Evolutionary conservation across 2,329 filamentous ascomycete genomes (phyloP), one percentile per base, ranked within the genome.

Genomic region (Xylaria arbuscula): DNA sequence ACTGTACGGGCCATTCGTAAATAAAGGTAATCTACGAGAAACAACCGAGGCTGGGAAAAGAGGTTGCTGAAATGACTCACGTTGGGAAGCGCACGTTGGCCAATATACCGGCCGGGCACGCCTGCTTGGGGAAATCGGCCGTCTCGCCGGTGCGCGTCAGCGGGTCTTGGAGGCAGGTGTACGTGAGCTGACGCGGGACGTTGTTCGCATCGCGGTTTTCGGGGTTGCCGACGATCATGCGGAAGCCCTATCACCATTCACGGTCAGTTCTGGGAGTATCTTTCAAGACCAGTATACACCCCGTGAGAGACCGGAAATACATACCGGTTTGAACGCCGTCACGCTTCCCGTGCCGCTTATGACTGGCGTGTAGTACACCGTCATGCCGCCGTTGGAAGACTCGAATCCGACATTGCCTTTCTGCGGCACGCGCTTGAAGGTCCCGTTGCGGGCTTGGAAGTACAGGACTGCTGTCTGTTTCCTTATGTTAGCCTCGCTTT

Each of bases 31-130:
- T 34, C 8, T n/a, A 24, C 2, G 24, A 10, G 24, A 15, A 15
- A n/a, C 6, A 28, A 15, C 8, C 7, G 19, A 24, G 17, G 45
- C 11, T 19, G 36, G 10, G 45, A 7, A 36, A 48, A 22, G 36
- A 11, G 28, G 2, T 0, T 61, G 9, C 1, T 51, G 11, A 19
- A n/a, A 19, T 8, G 4, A 63, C 74, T 70, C 38, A 76, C 40
- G 82, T 82, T 1, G 86, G 86, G 72, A 88, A 88, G 72, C 84
- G 84, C 42, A 88, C 79, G 66, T 87, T 84, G 32, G 82, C 81
- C 61, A 85, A 83, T 36, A 82, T 81, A 58, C 86, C 82, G 24
- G 82, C 76, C 3, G 81, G 78, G 73, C 87, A 88, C 48, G 84
- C 83, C 69, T 80, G 80, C 69, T 82, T 81, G 0, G 87, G 87